Evolutionary conservation across 148 eudicot species (phyloP).

Genomic region (Vaccinium darrowii): DNA sequence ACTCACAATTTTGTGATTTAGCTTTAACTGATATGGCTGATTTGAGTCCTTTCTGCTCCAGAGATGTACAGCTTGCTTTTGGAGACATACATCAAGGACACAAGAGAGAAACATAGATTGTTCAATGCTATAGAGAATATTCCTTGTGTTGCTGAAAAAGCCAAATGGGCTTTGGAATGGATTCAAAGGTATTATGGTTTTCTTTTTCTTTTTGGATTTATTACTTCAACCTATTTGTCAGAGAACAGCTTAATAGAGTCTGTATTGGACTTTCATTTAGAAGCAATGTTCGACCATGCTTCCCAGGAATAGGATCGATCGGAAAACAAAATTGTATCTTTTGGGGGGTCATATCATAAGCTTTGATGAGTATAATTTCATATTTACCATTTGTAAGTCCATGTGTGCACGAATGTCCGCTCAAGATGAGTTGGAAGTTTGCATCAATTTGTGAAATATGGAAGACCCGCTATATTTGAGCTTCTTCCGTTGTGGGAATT

Average conservation of each 20-base stretch:
- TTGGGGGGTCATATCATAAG: background rate
- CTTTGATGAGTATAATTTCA: background rate
- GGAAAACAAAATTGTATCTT: background rate
- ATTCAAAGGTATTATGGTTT: conserved; percentile 49
- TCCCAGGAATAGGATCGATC: background rate
- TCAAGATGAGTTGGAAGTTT: conserved; percentile 3
- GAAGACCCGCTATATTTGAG: background rate
- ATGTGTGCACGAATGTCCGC: background rate
- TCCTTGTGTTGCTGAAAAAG: conserved; percentile 69
- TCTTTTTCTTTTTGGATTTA: background rate
- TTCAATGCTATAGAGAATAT: conserved; percentile 79
- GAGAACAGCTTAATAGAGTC: background rate
- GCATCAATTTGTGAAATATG: background rate
- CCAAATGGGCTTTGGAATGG: conserved; percentile 80
- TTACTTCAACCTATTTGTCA: background rate
- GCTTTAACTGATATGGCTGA: background rate
- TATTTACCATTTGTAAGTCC: background rate
- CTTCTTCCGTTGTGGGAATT: background rate
- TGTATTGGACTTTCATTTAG: background rate
- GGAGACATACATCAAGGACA: conserved; percentile 73
- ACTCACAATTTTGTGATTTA: conserved; percentile 1
- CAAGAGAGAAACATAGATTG: conserved; percentile 60
- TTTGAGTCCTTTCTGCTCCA: conserved; percentile 19
- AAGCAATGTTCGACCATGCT: background rate
- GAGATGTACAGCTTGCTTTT: conserved; percentile 88